Percentiles rank a stretch among this genome's conserved stretches.
phyloP scores from a whole-genome alignment of 441 rosid genomes.

The Jatropha podagrica region DNA sequence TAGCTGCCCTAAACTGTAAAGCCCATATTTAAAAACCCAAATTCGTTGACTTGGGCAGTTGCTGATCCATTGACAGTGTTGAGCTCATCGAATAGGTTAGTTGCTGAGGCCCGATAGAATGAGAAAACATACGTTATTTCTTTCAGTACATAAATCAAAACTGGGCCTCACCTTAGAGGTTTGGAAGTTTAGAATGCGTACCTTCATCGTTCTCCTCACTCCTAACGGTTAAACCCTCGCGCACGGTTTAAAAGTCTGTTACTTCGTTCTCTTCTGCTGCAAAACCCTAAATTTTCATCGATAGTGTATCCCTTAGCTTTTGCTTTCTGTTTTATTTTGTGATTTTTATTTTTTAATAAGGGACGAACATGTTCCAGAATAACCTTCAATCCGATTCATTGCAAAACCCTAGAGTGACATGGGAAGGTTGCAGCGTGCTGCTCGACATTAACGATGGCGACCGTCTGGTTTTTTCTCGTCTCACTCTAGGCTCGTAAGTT shows the following conservation, averaged over 20 bases:
- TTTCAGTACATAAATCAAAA: background rate
- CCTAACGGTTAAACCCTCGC: conserved; percentile 7
- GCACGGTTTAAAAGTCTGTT: background rate
- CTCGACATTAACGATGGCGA: conserved; percentile 93
- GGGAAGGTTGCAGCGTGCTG: conserved; percentile 91
- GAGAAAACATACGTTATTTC: background rate
- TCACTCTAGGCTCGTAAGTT: conserved; percentile 71
- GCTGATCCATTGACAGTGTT: background rate
- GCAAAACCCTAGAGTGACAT: conserved; percentile 56
- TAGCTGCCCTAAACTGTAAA: background rate
- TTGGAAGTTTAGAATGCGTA: background rate
- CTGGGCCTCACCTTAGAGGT: background rate
- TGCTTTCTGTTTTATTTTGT: background rate
- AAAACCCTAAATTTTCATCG: conserved; percentile 12
- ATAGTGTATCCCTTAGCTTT: background rate
- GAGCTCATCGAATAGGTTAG: background rate
- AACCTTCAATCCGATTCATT: conserved; percentile 2
- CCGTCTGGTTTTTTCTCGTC: conserved; percentile 85
- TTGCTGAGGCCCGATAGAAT: background rate
- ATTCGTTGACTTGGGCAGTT: background rate
- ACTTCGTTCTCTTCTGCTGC: background rate
- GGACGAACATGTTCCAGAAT: conserved; percentile 11
- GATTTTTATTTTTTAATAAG: background rate
- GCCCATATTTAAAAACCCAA: background rate
- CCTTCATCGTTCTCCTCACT: background rate